Conservation (phyloP, 768 basidiomycete species). For the Postia placenta region DNA sequence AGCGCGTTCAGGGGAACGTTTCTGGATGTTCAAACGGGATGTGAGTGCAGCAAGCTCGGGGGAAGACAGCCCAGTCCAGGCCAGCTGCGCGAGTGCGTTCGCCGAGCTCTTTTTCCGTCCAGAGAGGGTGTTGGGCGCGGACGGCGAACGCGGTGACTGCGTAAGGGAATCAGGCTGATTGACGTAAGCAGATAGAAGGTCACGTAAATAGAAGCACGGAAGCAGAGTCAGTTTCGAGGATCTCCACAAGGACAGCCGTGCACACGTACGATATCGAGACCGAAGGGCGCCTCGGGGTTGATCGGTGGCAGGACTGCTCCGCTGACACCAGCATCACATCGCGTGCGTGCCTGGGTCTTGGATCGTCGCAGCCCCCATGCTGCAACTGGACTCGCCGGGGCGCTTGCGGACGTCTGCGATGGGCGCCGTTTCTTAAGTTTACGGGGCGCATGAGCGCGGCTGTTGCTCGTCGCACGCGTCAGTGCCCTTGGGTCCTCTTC, state of each 20-base stretch:
- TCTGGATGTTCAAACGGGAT: constrained; percentile 7
- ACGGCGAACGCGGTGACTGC: constrained; percentile 5
- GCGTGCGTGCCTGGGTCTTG: background rate
- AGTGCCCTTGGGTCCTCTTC: background rate
- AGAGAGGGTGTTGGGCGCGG: constrained; percentile 11
- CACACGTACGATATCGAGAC: constrained; percentile 5
- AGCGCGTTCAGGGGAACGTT: background rate
- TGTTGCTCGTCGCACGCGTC: background rate
- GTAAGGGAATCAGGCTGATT: constrained; percentile 6
- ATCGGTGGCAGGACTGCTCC: constrained; percentile 1
- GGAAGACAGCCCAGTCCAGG: constrained; percentile 16
- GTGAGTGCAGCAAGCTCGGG: constrained; percentile 12
- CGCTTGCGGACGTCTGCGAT: background rate
- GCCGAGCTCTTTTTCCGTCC: constrained; percentile 10
- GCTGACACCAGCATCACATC: background rate
- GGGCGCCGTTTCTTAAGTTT: constrained; percentile 17
- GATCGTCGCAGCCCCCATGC: background rate
- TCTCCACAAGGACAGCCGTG: background rate
- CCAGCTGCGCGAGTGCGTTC: constrained; percentile 14
- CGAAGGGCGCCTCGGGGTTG: constrained; percentile 1
- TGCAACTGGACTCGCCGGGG: background rate
- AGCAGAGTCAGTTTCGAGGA: background rate
- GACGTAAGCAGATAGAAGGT: background rate
- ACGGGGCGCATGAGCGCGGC: constrained; percentile 2
- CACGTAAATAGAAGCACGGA: constrained; percentile 5